Evolutionary conservation across 441 rosid genomes (phyloP).

Genomic region (Erysimum pusillum): DNA sequence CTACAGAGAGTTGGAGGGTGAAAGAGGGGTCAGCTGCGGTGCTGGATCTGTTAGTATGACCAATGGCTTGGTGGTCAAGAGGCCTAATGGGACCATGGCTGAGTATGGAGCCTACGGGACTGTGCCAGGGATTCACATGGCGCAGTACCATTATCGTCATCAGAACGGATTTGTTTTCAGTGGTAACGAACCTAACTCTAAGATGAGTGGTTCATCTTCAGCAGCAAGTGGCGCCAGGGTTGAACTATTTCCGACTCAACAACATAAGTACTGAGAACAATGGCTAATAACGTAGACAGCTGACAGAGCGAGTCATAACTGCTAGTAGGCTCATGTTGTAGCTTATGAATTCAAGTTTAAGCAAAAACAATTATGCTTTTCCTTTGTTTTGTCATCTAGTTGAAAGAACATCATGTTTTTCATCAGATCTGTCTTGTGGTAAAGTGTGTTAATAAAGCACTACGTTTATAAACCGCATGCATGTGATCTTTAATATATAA

Average conservation of each 20-base stretch:
- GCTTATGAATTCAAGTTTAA: slow-evolving; percentile 35
- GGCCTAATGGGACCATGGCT: slow-evolving; percentile 49
- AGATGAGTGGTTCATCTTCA: slow-evolving; percentile 46
- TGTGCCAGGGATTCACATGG: slow-evolving; percentile 53
- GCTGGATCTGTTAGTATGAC: slow-evolving; percentile 68
- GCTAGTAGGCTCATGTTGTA: slow-evolving; percentile 30
- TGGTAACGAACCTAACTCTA: slow-evolving; percentile 34
- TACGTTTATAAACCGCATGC: slow-evolving; percentile 26
- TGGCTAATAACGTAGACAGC: slow-evolving; percentile 37
- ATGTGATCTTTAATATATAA: slow-evolving; percentile 10
- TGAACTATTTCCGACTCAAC: slow-evolving; percentile 44
- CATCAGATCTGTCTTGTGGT: slow-evolving; percentile 19
- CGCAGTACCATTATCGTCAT: slow-evolving; percentile 48
- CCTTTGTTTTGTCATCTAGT: slow-evolving; percentile 23
- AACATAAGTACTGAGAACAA: slow-evolving; percentile 44
- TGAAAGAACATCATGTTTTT: slow-evolving; percentile 30
- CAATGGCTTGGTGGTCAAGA: slow-evolving; percentile 59
- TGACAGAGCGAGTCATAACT: slow-evolving; percentile 32
- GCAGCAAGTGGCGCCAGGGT: slow-evolving; percentile 36
- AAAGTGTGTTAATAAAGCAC: slow-evolving; percentile 33
- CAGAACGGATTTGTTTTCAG: slow-evolving; percentile 57
- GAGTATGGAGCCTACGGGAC: slow-evolving; percentile 60
- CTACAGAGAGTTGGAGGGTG: slow-evolving; percentile 72
- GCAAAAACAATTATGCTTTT: slow-evolving; percentile 32
- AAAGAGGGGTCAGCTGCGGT: slow-evolving; percentile 54